Evolutionary conservation across 2,329 filamentous ascomycete species (phyloP).

Genomic region (Fusarium austroafricanum): DNA sequence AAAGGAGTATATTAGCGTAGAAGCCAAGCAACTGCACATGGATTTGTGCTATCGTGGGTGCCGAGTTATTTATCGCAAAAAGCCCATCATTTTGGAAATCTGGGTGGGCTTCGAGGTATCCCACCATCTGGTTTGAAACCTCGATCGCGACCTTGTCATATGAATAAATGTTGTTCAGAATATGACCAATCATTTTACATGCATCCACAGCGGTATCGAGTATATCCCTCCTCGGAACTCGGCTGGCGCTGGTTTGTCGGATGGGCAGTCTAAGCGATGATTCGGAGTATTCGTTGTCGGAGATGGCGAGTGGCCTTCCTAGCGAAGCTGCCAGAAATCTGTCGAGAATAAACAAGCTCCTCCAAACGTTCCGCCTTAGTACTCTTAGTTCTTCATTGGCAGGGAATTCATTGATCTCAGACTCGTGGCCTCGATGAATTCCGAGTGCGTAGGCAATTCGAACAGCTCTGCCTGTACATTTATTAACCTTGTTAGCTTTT

Average conservation of each 20-base stretch:
- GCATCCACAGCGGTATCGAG: constrained; percentile 68
- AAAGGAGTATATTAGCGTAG: constrained; percentile 72
- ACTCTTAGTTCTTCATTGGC: constrained; percentile 55
- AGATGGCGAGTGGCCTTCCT: constrained; percentile 71
- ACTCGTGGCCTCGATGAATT: constrained; percentile 68
- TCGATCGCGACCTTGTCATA: constrained; percentile 68
- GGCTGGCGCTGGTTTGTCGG: constrained; percentile 37
- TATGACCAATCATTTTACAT: constrained; percentile 67
- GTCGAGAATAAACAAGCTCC: constrained; percentile 73
- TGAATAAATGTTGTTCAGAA: constrained; percentile 70
- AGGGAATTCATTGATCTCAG: constrained; percentile 61
- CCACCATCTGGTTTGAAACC: constrained; percentile 67
- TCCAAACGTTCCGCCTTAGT: constrained; percentile 70
- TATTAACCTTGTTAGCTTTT: constrained; percentile 1
- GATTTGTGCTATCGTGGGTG: constrained; percentile 68
- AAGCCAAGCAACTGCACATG: constrained; percentile 72
- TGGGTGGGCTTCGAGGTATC: constrained; percentile 54
- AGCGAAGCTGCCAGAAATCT: constrained; percentile 71
- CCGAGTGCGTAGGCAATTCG: constrained; percentile 72
- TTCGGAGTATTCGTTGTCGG: constrained; percentile 70
- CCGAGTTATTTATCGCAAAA: constrained; percentile 22
- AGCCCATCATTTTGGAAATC: constrained; percentile 58
- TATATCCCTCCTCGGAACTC: constrained; percentile 38
- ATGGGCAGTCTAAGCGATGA: constrained; percentile 55
- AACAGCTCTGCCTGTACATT: constrained; percentile 67